These are phyloP conservation scores for Tarenaya hassleriana DNA, from an alignment of 345 rosid genomes.

Conservation along the genomic window DNA sequence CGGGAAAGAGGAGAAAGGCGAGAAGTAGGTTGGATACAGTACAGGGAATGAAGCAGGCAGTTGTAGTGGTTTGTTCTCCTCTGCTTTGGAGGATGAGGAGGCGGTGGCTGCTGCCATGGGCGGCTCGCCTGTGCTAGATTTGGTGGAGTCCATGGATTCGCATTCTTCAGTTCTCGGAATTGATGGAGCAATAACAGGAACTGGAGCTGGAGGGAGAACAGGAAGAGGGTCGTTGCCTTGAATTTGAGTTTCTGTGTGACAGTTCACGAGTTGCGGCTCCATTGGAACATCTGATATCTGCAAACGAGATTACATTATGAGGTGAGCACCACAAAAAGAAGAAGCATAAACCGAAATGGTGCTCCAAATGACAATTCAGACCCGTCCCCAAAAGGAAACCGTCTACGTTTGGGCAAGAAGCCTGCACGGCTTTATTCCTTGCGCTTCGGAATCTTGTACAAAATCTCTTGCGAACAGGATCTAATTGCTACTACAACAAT, in stretches of 20 bases:
- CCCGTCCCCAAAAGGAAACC: neutral
- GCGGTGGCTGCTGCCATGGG: constrained; percentile 2
- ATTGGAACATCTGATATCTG: constrained; percentile 36
- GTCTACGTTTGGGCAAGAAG: too few species aligned
- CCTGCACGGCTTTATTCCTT: too few species aligned
- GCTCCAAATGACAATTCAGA: too few species aligned
- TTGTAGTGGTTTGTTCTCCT: constrained; percentile 13
- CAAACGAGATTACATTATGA: neutral
- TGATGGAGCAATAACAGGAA: constrained; percentile 26
- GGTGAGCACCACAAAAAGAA: neutral
- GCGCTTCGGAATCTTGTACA: too few species aligned
- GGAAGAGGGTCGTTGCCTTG: constrained; percentile 34
- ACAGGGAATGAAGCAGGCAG: constrained; percentile 49
- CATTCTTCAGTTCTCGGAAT: constrained; percentile 60
- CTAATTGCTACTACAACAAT: too few species aligned
- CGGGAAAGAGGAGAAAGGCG: constrained; percentile 53
- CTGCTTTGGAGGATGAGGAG: constrained; percentile 6
- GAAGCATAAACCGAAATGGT: neutral
- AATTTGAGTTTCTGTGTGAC: constrained; percentile 35
- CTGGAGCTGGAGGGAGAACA: too few species aligned
- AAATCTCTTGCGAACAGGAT: too few species aligned
- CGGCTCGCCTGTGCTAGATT: constrained; percentile 48
- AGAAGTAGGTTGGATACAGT: constrained; percentile 51
- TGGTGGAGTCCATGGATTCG: constrained; percentile 81
- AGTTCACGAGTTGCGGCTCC: constrained; percentile 37